Evolutionary conservation across 2,329 filamentous ascomycete genomes (phyloP), one percentile per base, ranked within the genome.

Genomic region (Stachybotrys chlorohalonatus): DNA sequence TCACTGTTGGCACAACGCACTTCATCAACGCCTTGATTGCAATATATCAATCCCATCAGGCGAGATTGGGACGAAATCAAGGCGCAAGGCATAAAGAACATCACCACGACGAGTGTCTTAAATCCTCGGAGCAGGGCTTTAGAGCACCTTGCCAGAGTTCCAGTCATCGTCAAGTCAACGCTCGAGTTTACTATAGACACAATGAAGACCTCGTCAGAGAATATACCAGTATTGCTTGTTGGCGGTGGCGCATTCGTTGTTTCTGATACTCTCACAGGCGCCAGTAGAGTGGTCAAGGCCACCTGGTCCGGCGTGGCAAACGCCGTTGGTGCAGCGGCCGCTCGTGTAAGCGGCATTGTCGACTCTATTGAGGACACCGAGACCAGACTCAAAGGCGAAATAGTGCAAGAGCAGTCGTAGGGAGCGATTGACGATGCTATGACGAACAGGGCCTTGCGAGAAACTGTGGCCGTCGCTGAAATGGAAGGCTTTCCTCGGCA

Each of bases 321-420:
- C 61, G 83, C 83, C 0, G 82, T 86, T 9, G 83, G 83, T 1
- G 83, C 83, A 8, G 83, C 83, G 1, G 83, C 82, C 55, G 81
- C 82, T 1, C 71, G 80, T 46, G 81, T 86, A 2, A 83, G 79
- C 55, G 76, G 77, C 1, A 74, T 78, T 0, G 70, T 79, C 9
- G 78, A 81, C 55, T 75, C 73, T 6, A 52, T 58, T 5, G 53
- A 53, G 17, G 53, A 47, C 15, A 52, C 57, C 0, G 52, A 56
- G 16, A 45, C 52, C 1, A 53, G 48, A 31, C 13, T 48, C 32
- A 56, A 53, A 13, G 52, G 42, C 15, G 52, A 54, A 1, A 42
- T 53, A 6, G 47, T 56, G 49, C n/a, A 52, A 17, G 17, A 42
- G 50, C 36, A 17, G 17, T 45, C 49, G 31, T 11, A 52, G 9